Evolutionary conservation across 768 basidiomycete species (phyloP), one percentile per base, ranked within the genome.

Genomic region (Lentinula sp.): DNA sequence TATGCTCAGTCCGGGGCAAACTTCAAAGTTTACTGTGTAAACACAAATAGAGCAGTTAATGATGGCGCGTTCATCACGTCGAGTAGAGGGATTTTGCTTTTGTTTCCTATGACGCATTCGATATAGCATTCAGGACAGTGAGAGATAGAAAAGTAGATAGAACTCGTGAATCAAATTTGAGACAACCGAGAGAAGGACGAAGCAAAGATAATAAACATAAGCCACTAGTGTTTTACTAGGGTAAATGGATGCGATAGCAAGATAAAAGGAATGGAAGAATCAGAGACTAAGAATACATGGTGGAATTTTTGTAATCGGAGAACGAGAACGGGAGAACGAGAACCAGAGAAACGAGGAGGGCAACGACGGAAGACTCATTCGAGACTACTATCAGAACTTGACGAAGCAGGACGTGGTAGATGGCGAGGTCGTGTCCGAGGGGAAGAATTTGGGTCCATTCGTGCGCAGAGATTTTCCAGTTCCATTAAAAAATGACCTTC

Each of bases 401-500:
- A 60, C 9, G 48, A 54, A 37, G 50, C 32, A 20, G 33, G 48
- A 32, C 46, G 59, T 12, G 36, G 46, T 36, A 46, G 45, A 33
- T 48, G 48, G 15, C 59, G 59, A 52, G 59, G 37, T 2, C 57
- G 48, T 35, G 16, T 9, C 8, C 10, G 41, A 35, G 32, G 41
- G 36, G 49, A 55, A 28, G 43, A 42, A 39, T 36, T 35, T 28
- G 60, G 56, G 36, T 64, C 61, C 39, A 61, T 37, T 9, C 57
- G 62, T 6, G 59, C 64, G 32, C 58, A 57, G 28, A 85, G 74
- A 53, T 77, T 76, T 64, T 80, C 81, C 39, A 86, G 75, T 71
- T 87, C 86, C n/a, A 87, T 77, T 36, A 86, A 72, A 67, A 72
- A 82, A 52, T 77, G 69, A 6, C 81, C 81, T 64, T 86, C 85